Conservation (phyloP, 495 filamentous ascomycete genomes). For the Aspergillus kassunensis region DNA sequence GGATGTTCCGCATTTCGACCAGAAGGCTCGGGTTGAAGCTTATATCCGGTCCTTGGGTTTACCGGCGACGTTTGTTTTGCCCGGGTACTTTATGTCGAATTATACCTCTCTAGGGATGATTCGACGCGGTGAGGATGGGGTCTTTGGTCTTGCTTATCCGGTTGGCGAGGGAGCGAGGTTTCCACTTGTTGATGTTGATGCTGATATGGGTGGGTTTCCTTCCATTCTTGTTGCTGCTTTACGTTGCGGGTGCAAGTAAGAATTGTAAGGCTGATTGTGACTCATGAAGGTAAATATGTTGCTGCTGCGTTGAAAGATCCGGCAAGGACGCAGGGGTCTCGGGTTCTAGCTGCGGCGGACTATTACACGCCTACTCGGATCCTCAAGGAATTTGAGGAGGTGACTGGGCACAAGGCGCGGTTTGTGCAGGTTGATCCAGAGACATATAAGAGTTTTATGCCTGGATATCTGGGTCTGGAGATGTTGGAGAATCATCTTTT, state of each 20-base stretch:
- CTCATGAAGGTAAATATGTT: constrained; percentile 53
- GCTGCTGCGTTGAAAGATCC: constrained; percentile 37
- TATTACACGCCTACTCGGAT: constrained; percentile 31
- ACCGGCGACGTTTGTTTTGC: constrained; percentile 53
- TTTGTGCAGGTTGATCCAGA: constrained; percentile 41
- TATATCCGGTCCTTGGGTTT: constrained; percentile 50
- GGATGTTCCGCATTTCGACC: constrained; percentile 60
- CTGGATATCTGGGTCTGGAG: constrained; percentile 42
- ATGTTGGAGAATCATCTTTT: constrained; percentile 52
- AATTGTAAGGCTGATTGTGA: too few relatives aligned
- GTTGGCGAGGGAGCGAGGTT: constrained; percentile 29
- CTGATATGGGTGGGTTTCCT: constrained; percentile 12
- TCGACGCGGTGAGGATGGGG: constrained; percentile 19
- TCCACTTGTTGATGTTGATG: constrained; percentile 48
- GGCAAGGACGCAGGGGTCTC: constrained; percentile 16
- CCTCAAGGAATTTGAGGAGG: too few relatives aligned
- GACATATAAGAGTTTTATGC: constrained; percentile 40
- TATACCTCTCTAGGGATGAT: constrained; percentile 17
- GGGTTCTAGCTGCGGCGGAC: constrained; percentile 38
- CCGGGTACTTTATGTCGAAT: constrained; percentile 60
- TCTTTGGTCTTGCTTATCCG: constrained; percentile 10
- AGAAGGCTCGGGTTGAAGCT: constrained; percentile 55
- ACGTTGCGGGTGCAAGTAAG: too few relatives aligned
- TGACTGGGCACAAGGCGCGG: neutral
- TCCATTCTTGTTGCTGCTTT: too few relatives aligned